A percentile compares a stretch with the other conserved stretches of the same genome.
phyloP scores from a whole-genome alignment of 208 protist species.

The Plasmodiophora brassicae region DNA sequence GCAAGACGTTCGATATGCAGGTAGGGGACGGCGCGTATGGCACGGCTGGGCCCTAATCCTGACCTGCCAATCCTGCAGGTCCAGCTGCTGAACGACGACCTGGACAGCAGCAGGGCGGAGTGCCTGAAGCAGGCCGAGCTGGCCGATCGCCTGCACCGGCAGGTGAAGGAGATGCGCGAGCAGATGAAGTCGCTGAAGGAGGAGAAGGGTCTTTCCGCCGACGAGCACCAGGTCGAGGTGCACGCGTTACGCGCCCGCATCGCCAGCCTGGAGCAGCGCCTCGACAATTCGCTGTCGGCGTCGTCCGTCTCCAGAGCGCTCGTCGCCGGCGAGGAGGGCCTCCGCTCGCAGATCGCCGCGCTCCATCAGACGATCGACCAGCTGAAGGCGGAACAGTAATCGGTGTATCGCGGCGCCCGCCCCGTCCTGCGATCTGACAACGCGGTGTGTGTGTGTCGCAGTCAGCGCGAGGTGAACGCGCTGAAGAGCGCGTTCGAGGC shows the following conservation, averaged over 20 bases:
- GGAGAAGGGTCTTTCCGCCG: neutral
- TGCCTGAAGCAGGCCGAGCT: neutral
- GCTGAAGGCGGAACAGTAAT: neutral
- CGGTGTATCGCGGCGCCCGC: neutral
- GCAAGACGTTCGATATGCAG: conserved; percentile 12
- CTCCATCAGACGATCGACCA: neutral
- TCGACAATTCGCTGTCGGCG: conserved; percentile 7
- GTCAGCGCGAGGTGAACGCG: neutral
- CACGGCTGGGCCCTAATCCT: neutral
- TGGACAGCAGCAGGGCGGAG: neutral
- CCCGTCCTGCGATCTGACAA: neutral
- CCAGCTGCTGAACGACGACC: neutral
- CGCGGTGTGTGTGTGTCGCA: neutral
- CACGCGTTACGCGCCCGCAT: neutral
- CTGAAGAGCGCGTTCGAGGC: neutral
- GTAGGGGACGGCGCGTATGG: neutral
- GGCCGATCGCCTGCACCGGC: neutral
- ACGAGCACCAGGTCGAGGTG: neutral
- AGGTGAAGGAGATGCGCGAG: neutral
- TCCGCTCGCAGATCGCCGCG: neutral
- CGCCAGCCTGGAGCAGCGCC: neutral
- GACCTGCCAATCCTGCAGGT: neutral
- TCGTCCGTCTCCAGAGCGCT: neutral
- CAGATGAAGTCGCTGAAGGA: neutral
- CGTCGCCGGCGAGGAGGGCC: neutral